phyloP scores from a whole-genome alignment of 129 eudicot species.

The Calendula officinalis region DNA sequence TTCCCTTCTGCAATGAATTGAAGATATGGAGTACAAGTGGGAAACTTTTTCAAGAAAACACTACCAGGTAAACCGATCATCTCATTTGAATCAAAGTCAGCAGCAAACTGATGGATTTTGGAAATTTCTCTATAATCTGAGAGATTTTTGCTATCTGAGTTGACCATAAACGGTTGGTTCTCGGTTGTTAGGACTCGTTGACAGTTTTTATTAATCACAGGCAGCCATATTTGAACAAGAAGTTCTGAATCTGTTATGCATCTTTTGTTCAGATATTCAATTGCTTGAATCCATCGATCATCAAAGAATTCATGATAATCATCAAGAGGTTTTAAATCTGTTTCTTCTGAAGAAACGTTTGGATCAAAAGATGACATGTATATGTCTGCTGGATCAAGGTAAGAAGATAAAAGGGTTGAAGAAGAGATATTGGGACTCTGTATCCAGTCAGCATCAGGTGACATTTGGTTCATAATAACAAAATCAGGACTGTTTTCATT shows the following conservation, averaged over 20 bases:
- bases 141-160: conserved; percentile 45
- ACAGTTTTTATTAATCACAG: conserved; percentile 51
- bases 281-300: conserved; percentile 50
- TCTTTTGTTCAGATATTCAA: conserved; percentile 45
- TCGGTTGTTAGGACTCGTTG: conserved; percentile 51
- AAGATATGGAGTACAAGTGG: conserved; percentile 71
- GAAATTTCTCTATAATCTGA: conserved; percentile 56
- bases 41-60: conserved; percentile 65
- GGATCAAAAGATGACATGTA: conserved; percentile 25
- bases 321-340: conserved; percentile 28
- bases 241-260: conserved; percentile 46
- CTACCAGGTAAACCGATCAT: conserved; percentile 61
- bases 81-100: conserved; percentile 52
- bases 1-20: conserved; percentile 43
- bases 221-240: conserved; percentile 83
- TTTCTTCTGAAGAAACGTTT: conserved; percentile 23
- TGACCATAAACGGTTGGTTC: conserved; percentile 54
- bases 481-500: conserved; percentile 19
- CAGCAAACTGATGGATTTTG: conserved; percentile 45
- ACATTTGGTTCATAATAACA: conserved; percentile 11
- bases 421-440: conserved; percentile 25
- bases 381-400: conserved; percentile 27
- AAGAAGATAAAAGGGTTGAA: conserved; percentile 32
- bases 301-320: conserved; percentile 5
- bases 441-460: conserved; percentile 25